Evolutionary conservation across 768 basidiomycete species (phyloP).

Genomic region (Inosperma sp.): DNA sequence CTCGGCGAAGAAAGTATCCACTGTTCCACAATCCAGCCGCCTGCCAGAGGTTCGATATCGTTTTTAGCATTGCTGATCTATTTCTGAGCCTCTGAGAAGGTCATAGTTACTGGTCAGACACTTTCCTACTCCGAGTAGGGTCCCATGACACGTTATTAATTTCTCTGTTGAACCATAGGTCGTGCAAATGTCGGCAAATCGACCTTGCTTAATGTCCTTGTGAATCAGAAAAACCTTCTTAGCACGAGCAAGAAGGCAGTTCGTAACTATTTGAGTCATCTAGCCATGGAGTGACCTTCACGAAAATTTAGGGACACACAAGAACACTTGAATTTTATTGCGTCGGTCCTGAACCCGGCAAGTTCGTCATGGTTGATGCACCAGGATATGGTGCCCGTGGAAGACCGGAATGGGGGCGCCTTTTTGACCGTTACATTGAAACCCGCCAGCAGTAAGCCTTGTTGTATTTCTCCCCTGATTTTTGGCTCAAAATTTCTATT

Average conservation of each 20-base stretch:
- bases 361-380: constrained; percentile 68
- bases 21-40: constrained; percentile 38
- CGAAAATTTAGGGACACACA: constrained; percentile 56
- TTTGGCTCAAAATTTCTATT: constrained; percentile 2
- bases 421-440: constrained; percentile 62
- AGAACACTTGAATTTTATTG: constrained; percentile 66
- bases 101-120: constrained; percentile 41
- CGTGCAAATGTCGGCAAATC: constrained; percentile 81
- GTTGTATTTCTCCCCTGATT: constrained; percentile 1
- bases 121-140: no score
- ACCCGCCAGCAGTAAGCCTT: constrained; percentile 55
- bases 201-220: constrained; percentile 62
- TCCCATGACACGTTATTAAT: neutral
- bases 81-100: constrained; percentile 24
- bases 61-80: neutral
- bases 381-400: constrained; percentile 79
- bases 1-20: constrained; percentile 32
- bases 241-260: constrained; percentile 71
- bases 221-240: constrained; percentile 53
- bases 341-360: constrained; percentile 55
- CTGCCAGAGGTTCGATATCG: constrained; percentile 38
- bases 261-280: no score
- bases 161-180: constrained; percentile 35
- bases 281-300: neutral
- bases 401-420: constrained; percentile 66